A percentile compares a stretch with the other conserved stretches of the same genome.
Evolutionary conservation across 768 basidiomycete species (phyloP).

Genomic region (Lactifluus echinatus): DNA sequence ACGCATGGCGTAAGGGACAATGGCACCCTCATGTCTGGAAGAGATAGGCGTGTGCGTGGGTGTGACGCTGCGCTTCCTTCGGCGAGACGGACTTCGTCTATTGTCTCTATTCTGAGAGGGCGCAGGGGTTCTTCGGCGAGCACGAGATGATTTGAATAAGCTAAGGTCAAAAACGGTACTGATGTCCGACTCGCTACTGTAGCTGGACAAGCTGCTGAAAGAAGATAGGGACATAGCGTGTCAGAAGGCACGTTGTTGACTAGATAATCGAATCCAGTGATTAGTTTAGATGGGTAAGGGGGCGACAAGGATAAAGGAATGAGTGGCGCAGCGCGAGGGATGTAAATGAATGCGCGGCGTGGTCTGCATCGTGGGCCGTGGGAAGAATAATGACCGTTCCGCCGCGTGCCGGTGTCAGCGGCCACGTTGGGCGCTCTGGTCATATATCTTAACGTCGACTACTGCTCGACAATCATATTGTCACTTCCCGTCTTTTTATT

Average conservation of each 20-base stretch:
- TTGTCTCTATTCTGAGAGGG: not conserved
- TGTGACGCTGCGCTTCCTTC: constrained; percentile 9
- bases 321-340: not conserved
- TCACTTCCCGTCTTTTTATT: too few relatives aligned
- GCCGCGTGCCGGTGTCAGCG: not conserved
- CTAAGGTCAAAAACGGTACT: constrained; percentile 5
- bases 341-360: not conserved
- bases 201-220: constrained; percentile 19
- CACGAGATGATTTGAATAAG: constrained; percentile 6
- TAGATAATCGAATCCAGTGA: not conserved
- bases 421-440: not conserved
- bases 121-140: not conserved
- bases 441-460: too few relatives aligned
- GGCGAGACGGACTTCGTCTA: constrained; percentile 1
- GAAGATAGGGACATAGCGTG: constrained; percentile 16
- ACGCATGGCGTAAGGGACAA: constrained; percentile 7
- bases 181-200: constrained; percentile 18
- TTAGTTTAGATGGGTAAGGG: not conserved
- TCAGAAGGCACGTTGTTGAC: constrained; percentile 10
- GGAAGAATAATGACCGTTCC: not conserved
- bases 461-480: too few relatives aligned
- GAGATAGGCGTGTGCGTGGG: constrained; percentile 11
- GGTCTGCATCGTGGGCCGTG: constrained; percentile 12
- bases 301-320: not conserved
- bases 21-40: not conserved